Conservation (phyloP, 2,329 filamentous ascomycete species). For the Colletotrichum falcatum region DNA sequence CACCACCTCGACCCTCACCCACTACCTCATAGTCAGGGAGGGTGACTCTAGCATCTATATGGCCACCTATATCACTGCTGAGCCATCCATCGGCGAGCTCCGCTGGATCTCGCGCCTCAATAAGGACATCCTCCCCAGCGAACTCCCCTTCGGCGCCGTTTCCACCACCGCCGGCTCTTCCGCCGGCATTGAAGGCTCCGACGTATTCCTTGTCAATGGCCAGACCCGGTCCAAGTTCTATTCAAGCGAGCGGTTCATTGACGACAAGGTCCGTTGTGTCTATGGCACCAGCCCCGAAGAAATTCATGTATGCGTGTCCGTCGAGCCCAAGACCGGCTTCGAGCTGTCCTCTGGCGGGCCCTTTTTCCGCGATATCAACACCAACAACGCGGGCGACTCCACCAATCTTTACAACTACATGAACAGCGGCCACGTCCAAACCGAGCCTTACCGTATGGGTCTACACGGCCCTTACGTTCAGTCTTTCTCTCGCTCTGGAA, state of each 20-base stretch:
- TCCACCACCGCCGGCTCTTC: slow-evolving; percentile 66
- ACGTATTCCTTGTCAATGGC: slow-evolving; percentile 69
- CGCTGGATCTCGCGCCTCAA: slow-evolving; percentile 74
- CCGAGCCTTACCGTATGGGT: slow-evolving; percentile 71
- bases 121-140: slow-evolving; percentile 60
- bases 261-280: slow-evolving; percentile 73
- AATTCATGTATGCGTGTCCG: slow-evolving; percentile 72
- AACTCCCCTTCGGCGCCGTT: slow-evolving; percentile 65
- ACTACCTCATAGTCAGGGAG: slow-evolving; percentile 71
- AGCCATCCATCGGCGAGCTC: slow-evolving; percentile 69
- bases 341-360: slow-evolving; percentile 75
- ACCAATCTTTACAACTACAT: slow-evolving; percentile 75
- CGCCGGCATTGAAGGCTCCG: slow-evolving; percentile 67
- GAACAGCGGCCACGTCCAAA: slow-evolving; percentile 74
- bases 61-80: slow-evolving; percentile 70
- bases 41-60: slow-evolving; percentile 72
- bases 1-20: slow-evolving; percentile 69
- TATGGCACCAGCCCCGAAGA: slow-evolving; percentile 57
- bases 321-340: slow-evolving; percentile 56
- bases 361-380: slow-evolving; percentile 74
- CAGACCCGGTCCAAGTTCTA: slow-evolving; percentile 79
- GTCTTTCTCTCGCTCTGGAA: slow-evolving; percentile 68
- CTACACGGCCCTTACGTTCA: slow-evolving; percentile 75
- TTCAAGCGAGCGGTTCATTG: slow-evolving; percentile 76
- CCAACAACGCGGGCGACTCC: slow-evolving; percentile 70